Percentiles rank a stretch among this genome's conserved stretches.
Evolutionary conservation across 257 asterid genomes (phyloP).

Genomic region (Solanum clarkiae): DNA sequence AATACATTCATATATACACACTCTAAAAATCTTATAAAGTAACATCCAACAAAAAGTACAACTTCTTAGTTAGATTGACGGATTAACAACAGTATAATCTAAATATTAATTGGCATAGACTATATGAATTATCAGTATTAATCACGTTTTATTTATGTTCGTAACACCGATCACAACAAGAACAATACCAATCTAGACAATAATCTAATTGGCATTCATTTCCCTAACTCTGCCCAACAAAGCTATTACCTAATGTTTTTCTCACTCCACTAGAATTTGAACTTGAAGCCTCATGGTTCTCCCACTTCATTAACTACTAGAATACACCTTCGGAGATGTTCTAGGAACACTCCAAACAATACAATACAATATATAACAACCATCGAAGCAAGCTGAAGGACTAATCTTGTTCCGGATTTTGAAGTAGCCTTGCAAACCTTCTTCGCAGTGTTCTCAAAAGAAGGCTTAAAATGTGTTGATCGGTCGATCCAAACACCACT

Average conservation of each 20-base stretch:
- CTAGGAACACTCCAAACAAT: no score
- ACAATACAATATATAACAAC: background rate
- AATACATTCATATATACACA: background rate
- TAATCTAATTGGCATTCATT: background rate
- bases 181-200: background rate
- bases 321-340: no score
- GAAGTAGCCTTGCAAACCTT: conserved; percentile 35
- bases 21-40: background rate
- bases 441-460: conserved; percentile 19
- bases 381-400: background rate
- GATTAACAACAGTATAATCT: background rate
- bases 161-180: background rate
- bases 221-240: background rate
- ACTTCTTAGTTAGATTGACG: background rate
- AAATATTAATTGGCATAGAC: background rate
- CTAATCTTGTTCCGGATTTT: conserved; percentile 28
- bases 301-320: no score
- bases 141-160: background rate
- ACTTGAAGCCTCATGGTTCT: no score
- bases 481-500: conserved; percentile 45
- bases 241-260: background rate
- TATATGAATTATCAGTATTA: background rate
- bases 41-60: background rate
- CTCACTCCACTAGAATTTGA: background rate
- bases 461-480: conserved; percentile 22